Percentiles rank a stretch among this genome's conserved stretches.
Conservation (phyloP, 768 basidiomycete species). For the Leccinellum luteum region DNA sequence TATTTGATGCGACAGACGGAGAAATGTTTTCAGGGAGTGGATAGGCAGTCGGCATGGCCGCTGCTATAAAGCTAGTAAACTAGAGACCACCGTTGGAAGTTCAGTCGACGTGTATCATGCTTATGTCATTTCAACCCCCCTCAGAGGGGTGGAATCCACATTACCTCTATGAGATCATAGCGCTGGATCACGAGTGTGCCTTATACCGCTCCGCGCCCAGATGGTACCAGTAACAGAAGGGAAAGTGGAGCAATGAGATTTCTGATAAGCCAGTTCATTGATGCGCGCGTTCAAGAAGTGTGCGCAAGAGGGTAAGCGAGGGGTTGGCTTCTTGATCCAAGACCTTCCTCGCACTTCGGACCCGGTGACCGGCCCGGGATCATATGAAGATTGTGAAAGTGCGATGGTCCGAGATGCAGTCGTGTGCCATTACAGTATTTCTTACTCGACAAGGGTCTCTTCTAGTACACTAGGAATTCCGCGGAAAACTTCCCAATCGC, state of each 20-base stretch:
- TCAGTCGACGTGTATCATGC: conserved; percentile 22
- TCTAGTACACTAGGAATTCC: not conserved
- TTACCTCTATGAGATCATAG: too few species aligned
- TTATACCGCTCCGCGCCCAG: too few species aligned
- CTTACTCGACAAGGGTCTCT: not conserved
- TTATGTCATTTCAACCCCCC: conserved; percentile 17
- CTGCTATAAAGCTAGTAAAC: conserved; percentile 6
- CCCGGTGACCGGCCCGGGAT: not conserved
- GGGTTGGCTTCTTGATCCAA: too few species aligned
- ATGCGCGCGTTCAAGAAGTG: not conserved
- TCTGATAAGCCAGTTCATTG: not conserved
- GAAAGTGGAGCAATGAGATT: not conserved
- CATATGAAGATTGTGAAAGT: not conserved
- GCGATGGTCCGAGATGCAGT: not conserved
- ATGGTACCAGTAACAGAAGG: too few species aligned
- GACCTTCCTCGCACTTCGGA: not conserved
- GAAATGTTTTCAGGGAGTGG: conserved; percentile 70
- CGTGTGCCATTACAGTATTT: too few species aligned
- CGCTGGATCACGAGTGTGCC: too few species aligned
- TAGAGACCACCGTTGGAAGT: not conserved
- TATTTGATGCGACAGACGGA: conserved; percentile 74
- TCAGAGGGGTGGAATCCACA: conserved; percentile 4
- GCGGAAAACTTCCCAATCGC: not conserved
- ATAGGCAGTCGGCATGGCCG: conserved; percentile 73
- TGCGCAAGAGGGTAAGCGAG: not conserved